Conservation (phyloP, 768 basidiomycete species). For the Kwoniella dejecticola region DNA sequence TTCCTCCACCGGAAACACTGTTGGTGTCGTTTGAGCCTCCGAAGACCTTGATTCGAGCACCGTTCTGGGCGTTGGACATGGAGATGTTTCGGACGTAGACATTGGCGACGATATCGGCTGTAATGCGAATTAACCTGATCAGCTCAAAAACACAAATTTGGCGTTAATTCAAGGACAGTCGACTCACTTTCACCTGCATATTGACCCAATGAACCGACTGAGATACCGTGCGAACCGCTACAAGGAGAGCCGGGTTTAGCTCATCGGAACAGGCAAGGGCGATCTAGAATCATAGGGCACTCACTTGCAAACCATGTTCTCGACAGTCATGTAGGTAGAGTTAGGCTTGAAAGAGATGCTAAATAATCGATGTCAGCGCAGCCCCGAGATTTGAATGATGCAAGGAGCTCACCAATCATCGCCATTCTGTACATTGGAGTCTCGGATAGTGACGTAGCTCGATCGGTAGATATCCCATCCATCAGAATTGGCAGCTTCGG, state of each 20-base stretch:
- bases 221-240: slow-evolving; percentile 63
- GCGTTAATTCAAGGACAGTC: too few relatives aligned
- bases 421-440: slow-evolving; percentile 58
- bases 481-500: slow-evolving; percentile 55
- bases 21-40: slow-evolving; percentile 65
- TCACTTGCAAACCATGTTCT: slow-evolving; percentile 63
- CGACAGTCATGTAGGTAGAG: slow-evolving; percentile 64
- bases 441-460: slow-evolving; percentile 54
- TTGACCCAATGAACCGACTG: slow-evolving; percentile 66
- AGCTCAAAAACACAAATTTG: too few relatives aligned
- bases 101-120: slow-evolving; percentile 65
- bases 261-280: neutral
- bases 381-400: too few relatives aligned
- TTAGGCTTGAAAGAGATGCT: slow-evolving; percentile 62
- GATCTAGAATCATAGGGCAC: neutral
- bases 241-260: neutral
- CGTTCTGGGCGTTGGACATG: slow-evolving; percentile 68
- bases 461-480: slow-evolving; percentile 68
- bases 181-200: slow-evolving; percentile 46
- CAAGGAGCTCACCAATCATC: slow-evolving; percentile 56
- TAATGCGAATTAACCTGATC: neutral
- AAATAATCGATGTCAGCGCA: slow-evolving; percentile 40
- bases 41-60: slow-evolving; percentile 70
- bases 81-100: slow-evolving; percentile 64
- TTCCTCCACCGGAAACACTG: slow-evolving; percentile 61